These are phyloP conservation scores for Pythium monospermum DNA, from an alignment of 352 stramenopile genomes.

Conservation along the genomic window DNA sequence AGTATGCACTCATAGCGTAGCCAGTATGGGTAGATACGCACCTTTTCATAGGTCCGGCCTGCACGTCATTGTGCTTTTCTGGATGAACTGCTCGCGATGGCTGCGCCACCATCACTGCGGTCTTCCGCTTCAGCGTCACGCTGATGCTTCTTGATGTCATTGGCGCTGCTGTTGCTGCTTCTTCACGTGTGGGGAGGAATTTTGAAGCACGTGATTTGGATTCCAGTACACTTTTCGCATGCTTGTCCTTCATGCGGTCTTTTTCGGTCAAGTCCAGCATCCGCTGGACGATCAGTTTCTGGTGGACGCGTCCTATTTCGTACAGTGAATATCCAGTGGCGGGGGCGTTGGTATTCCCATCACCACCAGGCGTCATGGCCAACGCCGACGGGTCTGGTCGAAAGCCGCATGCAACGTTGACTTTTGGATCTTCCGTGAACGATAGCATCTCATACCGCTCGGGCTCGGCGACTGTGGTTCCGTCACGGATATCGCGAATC, in stretches of 20 bases:
- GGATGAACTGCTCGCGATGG: no score
- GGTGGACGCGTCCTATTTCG: conserved; percentile 54
- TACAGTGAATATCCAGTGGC: conserved; percentile 40
- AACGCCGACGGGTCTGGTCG: conserved; percentile 16
- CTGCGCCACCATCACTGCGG: no score
- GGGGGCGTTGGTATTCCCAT: background rate
- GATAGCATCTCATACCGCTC: conserved; percentile 73
- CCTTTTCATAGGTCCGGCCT: no score
- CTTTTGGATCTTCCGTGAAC: conserved; percentile 59
- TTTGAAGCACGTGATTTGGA: conserved; percentile 70
- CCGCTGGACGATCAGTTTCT: conserved; percentile 80
- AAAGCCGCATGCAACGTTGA: conserved; percentile 68
- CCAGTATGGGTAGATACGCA: no score
- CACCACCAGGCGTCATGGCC: background rate
- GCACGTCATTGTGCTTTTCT: no score
- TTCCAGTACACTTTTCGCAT: conserved; percentile 65
- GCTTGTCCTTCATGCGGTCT: conserved; percentile 74
- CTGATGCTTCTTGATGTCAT: no score
- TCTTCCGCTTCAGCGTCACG: no score
- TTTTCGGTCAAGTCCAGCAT: conserved; percentile 74
- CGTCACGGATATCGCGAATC: conserved; percentile 18
- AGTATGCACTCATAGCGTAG: no score
- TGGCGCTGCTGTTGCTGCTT: background rate
- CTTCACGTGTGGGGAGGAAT: conserved; percentile 30
- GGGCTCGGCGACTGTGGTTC: conserved; percentile 4